Percentiles rank a stretch among this genome's conserved stretches.
Evolutionary conservation across 108 stramenopile species (phyloP).

Genomic region (Craspedostauros australis): DNA sequence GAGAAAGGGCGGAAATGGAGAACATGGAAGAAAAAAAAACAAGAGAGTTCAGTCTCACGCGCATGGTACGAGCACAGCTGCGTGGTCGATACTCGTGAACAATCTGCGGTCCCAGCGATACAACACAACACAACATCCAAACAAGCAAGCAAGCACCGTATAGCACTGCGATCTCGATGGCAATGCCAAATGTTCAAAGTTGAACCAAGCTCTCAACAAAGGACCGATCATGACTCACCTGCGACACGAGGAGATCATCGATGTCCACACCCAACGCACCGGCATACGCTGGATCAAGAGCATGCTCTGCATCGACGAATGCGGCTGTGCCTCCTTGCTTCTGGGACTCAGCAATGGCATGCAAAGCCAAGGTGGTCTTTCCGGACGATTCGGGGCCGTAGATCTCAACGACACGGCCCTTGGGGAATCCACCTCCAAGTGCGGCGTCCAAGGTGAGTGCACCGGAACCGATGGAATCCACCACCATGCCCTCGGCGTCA

Average conservation of each 20-base stretch:
- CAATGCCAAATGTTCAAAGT: too few relatives aligned
- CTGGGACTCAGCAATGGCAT: constrained; percentile 90
- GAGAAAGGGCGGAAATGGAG: too few relatives aligned
- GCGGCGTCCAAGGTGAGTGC: constrained; percentile 85
- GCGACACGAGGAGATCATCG: constrained; percentile 73
- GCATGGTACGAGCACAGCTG: too few relatives aligned
- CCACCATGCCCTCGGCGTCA: constrained; percentile 56
- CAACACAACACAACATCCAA: too few relatives aligned
- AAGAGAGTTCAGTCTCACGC: too few relatives aligned
- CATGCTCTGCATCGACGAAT: constrained; percentile 97
- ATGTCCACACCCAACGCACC: constrained; percentile 80
- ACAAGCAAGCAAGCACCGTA: too few relatives aligned
- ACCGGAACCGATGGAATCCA: constrained; percentile 85
- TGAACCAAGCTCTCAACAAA: too few relatives aligned
- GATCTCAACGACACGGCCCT: constrained; percentile 89
- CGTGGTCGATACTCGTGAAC: too few relatives aligned
- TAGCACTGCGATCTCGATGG: too few relatives aligned
- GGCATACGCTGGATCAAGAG: constrained; percentile 94
- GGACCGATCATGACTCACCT: too few relatives aligned
- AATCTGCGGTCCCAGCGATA: too few relatives aligned
- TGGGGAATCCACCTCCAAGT: constrained; percentile 75
- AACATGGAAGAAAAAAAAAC: too few relatives aligned
- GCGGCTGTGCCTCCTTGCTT: constrained; percentile 84
- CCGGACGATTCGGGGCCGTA: constrained; percentile 95
- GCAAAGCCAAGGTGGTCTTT: constrained; percentile 95